Evolutionary conservation across 2,329 filamentous ascomycete species (phyloP).

Genomic region (Dothideomycetidae sp.): DNA sequence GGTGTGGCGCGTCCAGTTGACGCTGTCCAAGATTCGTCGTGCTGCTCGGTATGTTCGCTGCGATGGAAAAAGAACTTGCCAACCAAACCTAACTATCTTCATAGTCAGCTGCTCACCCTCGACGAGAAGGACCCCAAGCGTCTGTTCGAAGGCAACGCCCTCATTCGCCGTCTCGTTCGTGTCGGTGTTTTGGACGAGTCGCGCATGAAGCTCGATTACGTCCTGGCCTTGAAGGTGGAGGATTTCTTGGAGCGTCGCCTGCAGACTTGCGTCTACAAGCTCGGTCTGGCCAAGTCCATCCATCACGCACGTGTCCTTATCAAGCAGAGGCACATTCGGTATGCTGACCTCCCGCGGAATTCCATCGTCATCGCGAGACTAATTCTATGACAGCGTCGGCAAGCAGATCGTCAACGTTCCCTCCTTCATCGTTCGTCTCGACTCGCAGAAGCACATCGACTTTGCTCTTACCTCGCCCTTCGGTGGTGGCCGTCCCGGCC

Average conservation of each 20-base stretch:
- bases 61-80: conserved; percentile 12
- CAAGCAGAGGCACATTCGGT: conserved; percentile 96
- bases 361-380: conserved; percentile 12
- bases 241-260: conserved; percentile 99
- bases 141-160: conserved; percentile 99
- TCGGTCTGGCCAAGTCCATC: conserved; percentile 98
- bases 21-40: conserved; percentile 99
- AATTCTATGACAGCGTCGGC: conserved; percentile 52
- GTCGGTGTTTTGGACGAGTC: conserved; percentile 99
- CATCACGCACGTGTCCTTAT: conserved; percentile 99
- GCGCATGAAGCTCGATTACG: conserved; percentile 99
- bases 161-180: conserved; percentile 99
- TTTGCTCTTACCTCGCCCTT: conserved; percentile 96
- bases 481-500: conserved; percentile 89
- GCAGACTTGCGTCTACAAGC: conserved; percentile 99
- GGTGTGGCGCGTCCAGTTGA: conserved; percentile 99
- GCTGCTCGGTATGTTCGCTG: conserved; percentile 71
- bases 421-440: conserved; percentile 97
- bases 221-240: conserved; percentile 96
- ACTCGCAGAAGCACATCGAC: conserved; percentile 99
- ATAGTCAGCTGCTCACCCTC: conserved; percentile 96
- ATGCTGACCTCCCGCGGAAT: conserved; percentile 17
- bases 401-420: conserved; percentile 99
- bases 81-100: too few relatives aligned
- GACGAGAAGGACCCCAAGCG: conserved; percentile 99